Percentiles rank a stretch among this genome's conserved stretches.
phyloP scores from a whole-genome alignment of 768 basidiomycete genomes.

The Lactarius hengduanensis region DNA sequence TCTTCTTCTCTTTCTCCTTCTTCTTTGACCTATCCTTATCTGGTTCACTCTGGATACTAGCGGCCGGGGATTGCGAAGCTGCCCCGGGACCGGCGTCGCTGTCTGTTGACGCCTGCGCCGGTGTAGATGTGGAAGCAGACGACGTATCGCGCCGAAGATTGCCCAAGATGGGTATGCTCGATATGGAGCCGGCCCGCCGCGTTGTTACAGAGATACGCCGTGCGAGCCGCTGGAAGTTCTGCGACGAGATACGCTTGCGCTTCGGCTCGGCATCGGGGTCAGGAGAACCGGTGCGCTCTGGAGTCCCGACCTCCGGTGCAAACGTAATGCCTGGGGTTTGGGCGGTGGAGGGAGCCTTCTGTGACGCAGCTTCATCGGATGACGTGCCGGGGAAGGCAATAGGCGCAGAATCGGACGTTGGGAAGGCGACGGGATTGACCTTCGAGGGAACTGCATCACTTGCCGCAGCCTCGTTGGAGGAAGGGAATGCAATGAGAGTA shows the following conservation, averaged over 20 bases:
- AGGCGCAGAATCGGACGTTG: constrained; percentile 34
- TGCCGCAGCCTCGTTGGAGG: constrained; percentile 35
- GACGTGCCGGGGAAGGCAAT: constrained; percentile 36
- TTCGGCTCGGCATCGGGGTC: constrained; percentile 74
- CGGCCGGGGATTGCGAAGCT: constrained; percentile 50
- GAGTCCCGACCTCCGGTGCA: constrained; percentile 52
- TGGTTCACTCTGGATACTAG: constrained; percentile 51
- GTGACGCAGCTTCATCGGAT: constrained; percentile 36
- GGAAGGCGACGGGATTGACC: constrained; percentile 37
- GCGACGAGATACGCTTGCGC: constrained; percentile 77
- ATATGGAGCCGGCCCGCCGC: constrained; percentile 46
- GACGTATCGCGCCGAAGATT: constrained; percentile 52
- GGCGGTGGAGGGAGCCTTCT: constrained; percentile 34
- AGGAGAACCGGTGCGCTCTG: constrained; percentile 69
- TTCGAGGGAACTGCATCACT: constrained; percentile 29
- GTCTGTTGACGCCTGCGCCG: constrained; percentile 13
- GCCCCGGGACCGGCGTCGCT: constrained; percentile 5
- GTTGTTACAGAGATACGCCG: constrained; percentile 67
- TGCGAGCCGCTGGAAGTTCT: constrained; percentile 82
- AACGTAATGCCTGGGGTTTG: constrained; percentile 61
- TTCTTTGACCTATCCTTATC: constrained; percentile 50
- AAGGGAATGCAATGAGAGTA: constrained; percentile 38
- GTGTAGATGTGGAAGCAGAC: constrained; percentile 35
- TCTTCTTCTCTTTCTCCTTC: constrained; percentile 62
- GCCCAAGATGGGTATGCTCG: constrained; percentile 47